Evolutionary conservation across 2,329 filamentous ascomycete species (phyloP).

Genomic region (Scedosporium minutisporum): DNA sequence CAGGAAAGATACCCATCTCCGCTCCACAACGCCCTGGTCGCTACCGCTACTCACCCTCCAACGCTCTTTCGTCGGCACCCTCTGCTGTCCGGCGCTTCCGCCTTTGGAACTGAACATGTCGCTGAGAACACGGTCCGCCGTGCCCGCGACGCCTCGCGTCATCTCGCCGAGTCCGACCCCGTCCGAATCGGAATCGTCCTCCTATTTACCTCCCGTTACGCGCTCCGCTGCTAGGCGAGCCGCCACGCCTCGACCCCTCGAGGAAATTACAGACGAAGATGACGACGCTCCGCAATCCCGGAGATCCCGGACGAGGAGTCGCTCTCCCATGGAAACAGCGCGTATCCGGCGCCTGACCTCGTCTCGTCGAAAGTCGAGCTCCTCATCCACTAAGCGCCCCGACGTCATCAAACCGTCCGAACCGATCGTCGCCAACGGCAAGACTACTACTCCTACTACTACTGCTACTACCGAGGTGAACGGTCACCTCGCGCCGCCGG

Average conservation of each 20-base stretch:
- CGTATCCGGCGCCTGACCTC: conserved; percentile 44
- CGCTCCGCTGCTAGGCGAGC: conserved; percentile 56
- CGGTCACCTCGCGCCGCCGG: conserved; percentile 62
- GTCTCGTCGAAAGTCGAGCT: conserved; percentile 30
- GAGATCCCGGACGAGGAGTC: conserved; percentile 60
- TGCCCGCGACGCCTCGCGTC: conserved; percentile 75
- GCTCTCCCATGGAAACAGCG: conserved; percentile 52
- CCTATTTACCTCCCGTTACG: conserved; percentile 64
- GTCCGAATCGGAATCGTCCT: conserved; percentile 44
- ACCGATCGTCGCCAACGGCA: conserved; percentile 19
- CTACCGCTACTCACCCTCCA: conserved; percentile 36
- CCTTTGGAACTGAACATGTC: conserved; percentile 49
- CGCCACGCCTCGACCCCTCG: conserved; percentile 48
- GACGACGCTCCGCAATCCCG: conserved; percentile 37
- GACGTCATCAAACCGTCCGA: conserved; percentile 12
- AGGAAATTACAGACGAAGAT: conserved; percentile 46
- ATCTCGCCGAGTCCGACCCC: conserved; percentile 80
- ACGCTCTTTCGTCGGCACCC: conserved; percentile 45
- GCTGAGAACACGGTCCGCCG: conserved; percentile 36
- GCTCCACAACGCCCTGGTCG: conserved; percentile 33
- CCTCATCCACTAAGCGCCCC: conserved; percentile 17
- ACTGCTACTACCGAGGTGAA: conserved; percentile 27
- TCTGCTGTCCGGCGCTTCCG: conserved; percentile 47
- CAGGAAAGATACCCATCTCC: conserved; percentile 43
- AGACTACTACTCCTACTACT: conserved; percentile 12